A percentile compares a stretch with the other conserved stretches of the same genome.
Conservation (phyloP, 345 rosid genomes). For the Camelina hispida region DNA sequence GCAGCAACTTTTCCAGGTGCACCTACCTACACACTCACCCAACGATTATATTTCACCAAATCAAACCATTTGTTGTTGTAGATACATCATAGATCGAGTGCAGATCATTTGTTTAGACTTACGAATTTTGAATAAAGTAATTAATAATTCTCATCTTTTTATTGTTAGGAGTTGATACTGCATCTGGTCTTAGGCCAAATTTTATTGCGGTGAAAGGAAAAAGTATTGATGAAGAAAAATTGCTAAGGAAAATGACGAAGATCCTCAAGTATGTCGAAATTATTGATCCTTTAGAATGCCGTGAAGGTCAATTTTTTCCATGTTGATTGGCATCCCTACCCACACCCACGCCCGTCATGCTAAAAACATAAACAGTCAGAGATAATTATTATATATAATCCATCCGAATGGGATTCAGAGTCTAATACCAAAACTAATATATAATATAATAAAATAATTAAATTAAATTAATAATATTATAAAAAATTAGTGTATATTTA, state of each 20-base stretch:
- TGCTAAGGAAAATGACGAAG: background rate
- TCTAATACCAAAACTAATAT: too few species aligned
- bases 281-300: background rate
- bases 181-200: background rate
- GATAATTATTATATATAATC: too few species aligned
- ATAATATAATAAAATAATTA: too few species aligned
- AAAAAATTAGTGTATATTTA: too few species aligned
- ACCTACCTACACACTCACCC: background rate
- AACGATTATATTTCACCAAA: background rate
- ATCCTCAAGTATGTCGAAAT: background rate
- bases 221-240: background rate
- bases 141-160: background rate
- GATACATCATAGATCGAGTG: background rate
- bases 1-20: background rate
- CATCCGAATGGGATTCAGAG: too few species aligned
- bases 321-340: too few species aligned
- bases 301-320: too few species aligned
- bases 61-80: too few species aligned
- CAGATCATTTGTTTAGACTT: background rate
- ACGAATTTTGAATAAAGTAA: background rate
- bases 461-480: too few species aligned
- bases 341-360: too few species aligned
- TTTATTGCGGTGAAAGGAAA: background rate
- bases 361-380: too few species aligned
- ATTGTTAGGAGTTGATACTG: background rate